Evolutionary conservation across 2,329 filamentous ascomycete species (phyloP), one percentile per base, ranked within the genome.

Genomic region (Pyrenochaeta sp.): DNA sequence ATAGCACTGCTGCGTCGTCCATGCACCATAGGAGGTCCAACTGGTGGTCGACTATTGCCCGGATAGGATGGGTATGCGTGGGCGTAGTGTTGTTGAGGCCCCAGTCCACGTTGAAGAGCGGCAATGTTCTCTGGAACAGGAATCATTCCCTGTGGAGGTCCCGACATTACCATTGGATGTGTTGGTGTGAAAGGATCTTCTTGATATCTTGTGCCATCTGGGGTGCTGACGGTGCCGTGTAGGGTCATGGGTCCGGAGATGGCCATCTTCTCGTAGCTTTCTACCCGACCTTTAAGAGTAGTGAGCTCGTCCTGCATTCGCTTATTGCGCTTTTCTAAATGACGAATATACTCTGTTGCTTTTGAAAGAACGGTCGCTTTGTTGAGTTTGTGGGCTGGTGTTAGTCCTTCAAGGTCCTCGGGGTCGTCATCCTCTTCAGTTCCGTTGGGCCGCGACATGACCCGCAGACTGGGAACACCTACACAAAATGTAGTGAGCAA

Each of bases 331-430:
- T 95, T 95, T 71, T 97, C 93, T 2, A 97, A 76, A 72, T 97
- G 92, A 24, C 87, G 84, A 55, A 97, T 97, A 60, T 97, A 97
- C 68, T 97, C 93, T 5, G 93, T 96, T 2, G 93, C 93, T 71
- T 97, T 97, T 55, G 90, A 92, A 29, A 97, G 75, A 36, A 97
- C 90, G 2, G 92, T 96, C n/a, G 93, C 93, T 72, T 97, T 97
- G 77, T 97, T 97, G 19, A 96, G 78, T 72, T 97, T 97, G 74
- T 95, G 92, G 5, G 91, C 90, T 1, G 91, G 89, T 3, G 76
- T 77, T 2, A 90, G 87, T 37, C 77, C 77, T 48, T 78, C 77
- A 7, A 94, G 76, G 37, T 90, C 90, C 59, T 95, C 79, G 44
- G 94, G 89, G 55, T 95, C 89, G 56, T 93, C 89, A 47, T 86